Percentiles rank a stretch among this genome's conserved stretches.
Evolutionary conservation across 2,329 filamentous ascomycete species (phyloP).

Genomic region (Zasmidium cellare): DNA sequence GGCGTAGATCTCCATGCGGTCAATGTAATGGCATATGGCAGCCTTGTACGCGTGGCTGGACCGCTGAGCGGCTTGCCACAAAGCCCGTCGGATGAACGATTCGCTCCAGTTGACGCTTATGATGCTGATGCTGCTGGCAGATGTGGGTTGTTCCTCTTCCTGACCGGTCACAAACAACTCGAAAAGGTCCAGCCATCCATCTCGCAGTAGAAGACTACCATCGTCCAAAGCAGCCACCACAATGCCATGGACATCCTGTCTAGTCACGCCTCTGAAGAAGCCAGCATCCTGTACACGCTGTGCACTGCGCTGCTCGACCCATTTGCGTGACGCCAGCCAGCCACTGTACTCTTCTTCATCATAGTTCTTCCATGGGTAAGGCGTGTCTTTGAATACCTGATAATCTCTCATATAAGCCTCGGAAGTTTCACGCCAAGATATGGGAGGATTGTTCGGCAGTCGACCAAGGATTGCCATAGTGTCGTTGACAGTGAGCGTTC

Average conservation of each 20-base stretch:
- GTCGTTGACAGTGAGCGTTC: constrained; percentile 47
- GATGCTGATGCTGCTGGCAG: constrained; percentile 32
- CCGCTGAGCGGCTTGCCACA: constrained; percentile 13
- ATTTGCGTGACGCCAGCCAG: constrained; percentile 38
- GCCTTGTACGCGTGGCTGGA: constrained; percentile 2
- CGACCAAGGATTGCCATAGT: constrained; percentile 45
- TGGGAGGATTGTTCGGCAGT: constrained; percentile 35
- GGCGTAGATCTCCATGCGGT: constrained; percentile 28
- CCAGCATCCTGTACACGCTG: constrained; percentile 39
- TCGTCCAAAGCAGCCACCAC: constrained; percentile 32
- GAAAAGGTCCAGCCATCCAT: constrained; percentile 38
- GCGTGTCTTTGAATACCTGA: constrained; percentile 31
- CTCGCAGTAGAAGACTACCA: constrained; percentile 37
- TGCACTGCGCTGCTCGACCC: constrained; percentile 44
- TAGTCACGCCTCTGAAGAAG: constrained; percentile 42
- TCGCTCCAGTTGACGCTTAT: constrained; percentile 52
- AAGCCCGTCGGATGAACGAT: constrained; percentile 38
- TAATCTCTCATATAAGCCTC: constrained; percentile 46
- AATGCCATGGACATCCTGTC: constrained; percentile 29
- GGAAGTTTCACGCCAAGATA: constrained; percentile 38
- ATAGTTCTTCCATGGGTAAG: constrained; percentile 27
- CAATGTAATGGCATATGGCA: constrained; percentile 11
- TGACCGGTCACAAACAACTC: constrained; percentile 14
- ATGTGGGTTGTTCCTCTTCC: neutral
- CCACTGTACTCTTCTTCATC: constrained; percentile 37